Evolutionary conservation across 1,139 yeast genomes (phyloP).

Genomic region (Protomyces arabidopsidicola): DNA sequence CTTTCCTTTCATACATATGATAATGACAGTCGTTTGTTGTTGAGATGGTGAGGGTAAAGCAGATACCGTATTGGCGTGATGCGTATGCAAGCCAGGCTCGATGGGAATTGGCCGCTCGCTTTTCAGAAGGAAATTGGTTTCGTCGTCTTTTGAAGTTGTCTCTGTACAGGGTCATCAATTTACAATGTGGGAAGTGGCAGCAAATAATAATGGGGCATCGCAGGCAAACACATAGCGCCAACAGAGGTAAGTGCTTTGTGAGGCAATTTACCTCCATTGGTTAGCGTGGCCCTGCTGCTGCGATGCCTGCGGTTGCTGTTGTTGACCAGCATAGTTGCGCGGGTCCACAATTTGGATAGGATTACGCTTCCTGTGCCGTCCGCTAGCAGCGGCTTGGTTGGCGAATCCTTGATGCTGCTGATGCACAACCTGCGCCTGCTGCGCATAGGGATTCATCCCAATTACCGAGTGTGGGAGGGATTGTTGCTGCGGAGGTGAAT

Average conservation of each 20-base stretch:
- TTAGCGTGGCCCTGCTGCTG: not conserved
- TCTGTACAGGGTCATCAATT: not conserved
- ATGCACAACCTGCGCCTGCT: constrained; percentile 10
- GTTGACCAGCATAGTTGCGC: not conserved
- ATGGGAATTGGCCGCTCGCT: too few relatives aligned
- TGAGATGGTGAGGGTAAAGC: too few relatives aligned
- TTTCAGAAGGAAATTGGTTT: too few relatives aligned
- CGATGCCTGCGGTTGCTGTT: not conserved
- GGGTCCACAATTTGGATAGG: not conserved
- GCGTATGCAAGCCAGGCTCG: too few relatives aligned
- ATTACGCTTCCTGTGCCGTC: not conserved
- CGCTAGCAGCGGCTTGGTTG: not conserved
- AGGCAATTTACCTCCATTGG: not conserved
- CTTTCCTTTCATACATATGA: too few relatives aligned
- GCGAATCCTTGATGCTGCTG: not conserved
- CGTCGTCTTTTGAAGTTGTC: not conserved
- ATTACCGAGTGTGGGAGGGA: constrained; percentile 4
- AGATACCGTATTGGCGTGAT: too few relatives aligned
- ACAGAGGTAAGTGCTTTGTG: not conserved
- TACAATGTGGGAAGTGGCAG: not conserved
- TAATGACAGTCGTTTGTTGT: too few relatives aligned
- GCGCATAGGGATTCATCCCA: constrained; percentile 5
- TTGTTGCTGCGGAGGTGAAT: constrained; percentile 23
- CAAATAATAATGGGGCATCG: not conserved
- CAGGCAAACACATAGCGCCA: not conserved